Percentiles rank a stretch among this genome's conserved stretches.
These are phyloP conservation scores for Plectosphaerella plurivora DNA, from an alignment of 2,329 filamentous ascomycete species.

Conservation along the genomic window DNA sequence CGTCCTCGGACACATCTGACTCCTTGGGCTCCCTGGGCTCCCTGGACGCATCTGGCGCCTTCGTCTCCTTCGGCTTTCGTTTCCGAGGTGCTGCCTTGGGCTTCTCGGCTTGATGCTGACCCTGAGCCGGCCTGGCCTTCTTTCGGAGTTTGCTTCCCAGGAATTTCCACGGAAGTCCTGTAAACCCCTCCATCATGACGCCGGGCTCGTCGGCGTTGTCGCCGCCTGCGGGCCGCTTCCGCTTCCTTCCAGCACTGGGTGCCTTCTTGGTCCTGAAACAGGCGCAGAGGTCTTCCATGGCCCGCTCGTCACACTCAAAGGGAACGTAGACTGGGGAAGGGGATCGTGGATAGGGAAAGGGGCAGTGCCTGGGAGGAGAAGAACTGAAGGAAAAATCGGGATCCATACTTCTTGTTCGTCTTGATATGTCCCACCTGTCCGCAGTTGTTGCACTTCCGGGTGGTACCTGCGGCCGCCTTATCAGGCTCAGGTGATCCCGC, in stretches of 20 bases:
- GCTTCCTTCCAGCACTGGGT: background rate
- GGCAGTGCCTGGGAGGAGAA: constrained; percentile 11
- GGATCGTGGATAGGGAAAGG: constrained; percentile 9
- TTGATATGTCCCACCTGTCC: constrained; percentile 97
- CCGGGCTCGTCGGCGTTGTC: constrained; percentile 1
- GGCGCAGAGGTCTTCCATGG: constrained; percentile 19
- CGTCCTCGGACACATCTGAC: too few species aligned
- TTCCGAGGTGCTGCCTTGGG: too few species aligned
- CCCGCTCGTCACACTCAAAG: constrained; percentile 20
- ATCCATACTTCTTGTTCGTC: constrained; percentile 90
- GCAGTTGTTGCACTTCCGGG: constrained; percentile 95
- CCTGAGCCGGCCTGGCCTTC: too few species aligned
- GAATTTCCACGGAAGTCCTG: background rate
- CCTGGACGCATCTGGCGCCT: too few species aligned
- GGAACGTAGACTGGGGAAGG: constrained; percentile 19
- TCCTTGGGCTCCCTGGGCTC: too few species aligned
- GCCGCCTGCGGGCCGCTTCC: background rate
- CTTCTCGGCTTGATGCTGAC: too few species aligned
- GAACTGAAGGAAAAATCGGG: constrained; percentile 18
- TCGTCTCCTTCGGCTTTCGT: too few species aligned
- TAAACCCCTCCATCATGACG: background rate
- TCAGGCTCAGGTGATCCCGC: constrained; percentile 48
- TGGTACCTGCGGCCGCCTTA: constrained; percentile 60
- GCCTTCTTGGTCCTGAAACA: constrained; percentile 5
- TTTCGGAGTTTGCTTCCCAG: background rate